Conservation (phyloP, 2,329 filamentous ascomycete species). For the Fusarium foetens region DNA sequence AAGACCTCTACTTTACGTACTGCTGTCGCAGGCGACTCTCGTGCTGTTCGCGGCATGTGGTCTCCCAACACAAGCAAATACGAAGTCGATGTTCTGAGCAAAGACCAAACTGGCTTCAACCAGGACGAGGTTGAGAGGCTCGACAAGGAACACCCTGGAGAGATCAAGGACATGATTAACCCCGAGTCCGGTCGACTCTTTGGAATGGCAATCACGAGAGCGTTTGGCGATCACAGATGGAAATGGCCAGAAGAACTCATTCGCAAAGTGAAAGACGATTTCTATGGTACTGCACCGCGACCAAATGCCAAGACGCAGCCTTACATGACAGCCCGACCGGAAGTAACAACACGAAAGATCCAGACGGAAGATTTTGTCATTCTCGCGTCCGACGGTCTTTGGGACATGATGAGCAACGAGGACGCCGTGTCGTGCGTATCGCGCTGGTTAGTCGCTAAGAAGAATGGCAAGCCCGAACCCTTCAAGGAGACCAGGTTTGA, state of each 20-base stretch:
- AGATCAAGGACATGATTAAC: slow-evolving; percentile 63
- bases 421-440: slow-evolving; percentile 68
- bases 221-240: slow-evolving; percentile 75
- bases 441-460: slow-evolving; percentile 58
- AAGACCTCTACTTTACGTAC: slow-evolving; percentile 63
- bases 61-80: slow-evolving; percentile 57
- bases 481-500: slow-evolving; percentile 34
- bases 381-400: slow-evolving; percentile 74
- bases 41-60: slow-evolving; percentile 69
- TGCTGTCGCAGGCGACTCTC: slow-evolving; percentile 74
- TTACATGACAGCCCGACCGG: slow-evolving; percentile 74
- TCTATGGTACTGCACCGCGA: slow-evolving; percentile 57
- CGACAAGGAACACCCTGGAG: slow-evolving; percentile 68
- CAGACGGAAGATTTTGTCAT: slow-evolving; percentile 67
- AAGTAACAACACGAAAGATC: slow-evolving; percentile 67
- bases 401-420: slow-evolving; percentile 67
- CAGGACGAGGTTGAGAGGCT: slow-evolving; percentile 66
- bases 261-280: slow-evolving; percentile 53
- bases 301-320: slow-evolving; percentile 66
- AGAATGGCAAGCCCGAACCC: slow-evolving; percentile 40
- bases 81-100: slow-evolving; percentile 64
- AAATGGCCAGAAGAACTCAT: slow-evolving; percentile 68
- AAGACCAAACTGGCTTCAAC: slow-evolving; percentile 75
- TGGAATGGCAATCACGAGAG: slow-evolving; percentile 70
- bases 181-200: slow-evolving; percentile 66